phyloP scores from a whole-genome alignment of 495 filamentous ascomycete genomes.

The Aspergillus olivimuriae region DNA sequence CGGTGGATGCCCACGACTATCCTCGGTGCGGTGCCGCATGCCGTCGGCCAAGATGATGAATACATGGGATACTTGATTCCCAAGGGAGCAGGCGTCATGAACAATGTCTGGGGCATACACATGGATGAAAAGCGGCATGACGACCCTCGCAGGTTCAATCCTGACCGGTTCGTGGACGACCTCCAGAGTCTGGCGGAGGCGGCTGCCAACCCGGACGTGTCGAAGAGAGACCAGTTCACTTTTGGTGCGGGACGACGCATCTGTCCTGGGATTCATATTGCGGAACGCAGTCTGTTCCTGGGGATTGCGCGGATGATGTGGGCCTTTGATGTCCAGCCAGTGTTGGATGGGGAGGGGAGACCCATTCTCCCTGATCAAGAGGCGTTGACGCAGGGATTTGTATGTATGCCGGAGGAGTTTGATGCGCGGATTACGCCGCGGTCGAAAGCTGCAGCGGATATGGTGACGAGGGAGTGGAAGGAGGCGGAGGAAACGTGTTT shows the following conservation, averaged over 20 bases:
- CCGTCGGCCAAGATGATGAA: constrained; percentile 46
- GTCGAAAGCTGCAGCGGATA: constrained; percentile 21
- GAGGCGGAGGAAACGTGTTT: constrained; percentile 8
- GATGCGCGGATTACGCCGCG: constrained; percentile 22
- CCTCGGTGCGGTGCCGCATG: constrained; percentile 50
- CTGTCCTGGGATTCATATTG: constrained; percentile 26
- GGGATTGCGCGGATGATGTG: constrained; percentile 48
- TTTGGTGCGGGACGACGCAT: constrained; percentile 27
- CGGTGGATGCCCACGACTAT: constrained; percentile 38
- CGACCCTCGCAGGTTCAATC: constrained; percentile 49
- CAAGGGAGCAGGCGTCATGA: constrained; percentile 35
- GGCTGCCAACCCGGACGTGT: constrained; percentile 31
- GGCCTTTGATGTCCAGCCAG: constrained; percentile 35
- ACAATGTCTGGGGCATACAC: constrained; percentile 43
- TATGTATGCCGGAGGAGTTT: constrained; percentile 33
- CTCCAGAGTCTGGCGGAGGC: constrained; percentile 24
- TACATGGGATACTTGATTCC: constrained; percentile 47
- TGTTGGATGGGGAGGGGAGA: constrained; percentile 7
- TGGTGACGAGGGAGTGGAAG: constrained; percentile 29
- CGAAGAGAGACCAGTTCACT: constrained; percentile 25
- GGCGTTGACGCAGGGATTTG: constrained; percentile 32
- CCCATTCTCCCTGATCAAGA: constrained; percentile 18
- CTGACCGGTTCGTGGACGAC: constrained; percentile 42
- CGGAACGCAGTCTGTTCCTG: constrained; percentile 40
- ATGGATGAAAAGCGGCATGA: constrained; percentile 35